These are phyloP conservation scores for Zea luxurians DNA, from an alignment of 176 grass and related monocot species.

Conservation along the genomic window DNA sequence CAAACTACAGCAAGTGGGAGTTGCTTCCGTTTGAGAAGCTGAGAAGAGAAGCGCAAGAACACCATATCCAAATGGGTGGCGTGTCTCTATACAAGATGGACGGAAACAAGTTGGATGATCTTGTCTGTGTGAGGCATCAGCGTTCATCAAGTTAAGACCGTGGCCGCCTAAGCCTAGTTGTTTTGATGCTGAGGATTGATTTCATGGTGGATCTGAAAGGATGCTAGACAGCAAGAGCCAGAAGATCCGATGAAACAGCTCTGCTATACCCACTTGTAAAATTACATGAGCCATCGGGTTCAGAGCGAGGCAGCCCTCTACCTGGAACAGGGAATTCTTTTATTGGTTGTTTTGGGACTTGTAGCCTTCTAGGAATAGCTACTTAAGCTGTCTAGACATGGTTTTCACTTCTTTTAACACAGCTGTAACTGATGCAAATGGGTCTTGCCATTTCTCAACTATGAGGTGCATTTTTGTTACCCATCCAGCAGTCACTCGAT, in stretches of 20 bases:
- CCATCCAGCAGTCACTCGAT: background rate
- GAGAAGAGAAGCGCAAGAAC: conserved; percentile 76
- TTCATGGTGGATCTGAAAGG: conserved; percentile 1
- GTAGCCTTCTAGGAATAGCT: background rate
- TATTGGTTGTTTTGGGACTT: background rate
- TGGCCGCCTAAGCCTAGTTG: background rate
- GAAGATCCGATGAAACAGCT: background rate
- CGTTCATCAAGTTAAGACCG: conserved; percentile 45
- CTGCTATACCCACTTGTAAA: background rate
- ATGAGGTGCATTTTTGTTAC: background rate
- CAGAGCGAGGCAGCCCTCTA: background rate
- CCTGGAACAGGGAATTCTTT: background rate
- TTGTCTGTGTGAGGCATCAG: conserved; percentile 82
- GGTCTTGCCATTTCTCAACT: background rate
- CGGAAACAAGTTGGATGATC: conserved; percentile 91
- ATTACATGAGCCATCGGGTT: background rate
- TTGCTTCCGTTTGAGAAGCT: conserved; percentile 63
- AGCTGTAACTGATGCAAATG: background rate
- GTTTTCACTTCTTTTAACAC: background rate
- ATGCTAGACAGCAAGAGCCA: background rate
- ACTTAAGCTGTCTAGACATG: background rate
- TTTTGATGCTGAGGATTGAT: conserved; percentile 1
- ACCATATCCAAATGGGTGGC: conserved; percentile 65
- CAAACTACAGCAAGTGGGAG: conserved; percentile 90
- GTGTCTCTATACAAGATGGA: conserved; percentile 95